A percentile compares a stretch with the other conserved stretches of the same genome.
These are phyloP conservation scores for Xylariaceae sp. DNA, from an alignment of 2,329 filamentous ascomycete genomes.

Conservation along the genomic window DNA sequence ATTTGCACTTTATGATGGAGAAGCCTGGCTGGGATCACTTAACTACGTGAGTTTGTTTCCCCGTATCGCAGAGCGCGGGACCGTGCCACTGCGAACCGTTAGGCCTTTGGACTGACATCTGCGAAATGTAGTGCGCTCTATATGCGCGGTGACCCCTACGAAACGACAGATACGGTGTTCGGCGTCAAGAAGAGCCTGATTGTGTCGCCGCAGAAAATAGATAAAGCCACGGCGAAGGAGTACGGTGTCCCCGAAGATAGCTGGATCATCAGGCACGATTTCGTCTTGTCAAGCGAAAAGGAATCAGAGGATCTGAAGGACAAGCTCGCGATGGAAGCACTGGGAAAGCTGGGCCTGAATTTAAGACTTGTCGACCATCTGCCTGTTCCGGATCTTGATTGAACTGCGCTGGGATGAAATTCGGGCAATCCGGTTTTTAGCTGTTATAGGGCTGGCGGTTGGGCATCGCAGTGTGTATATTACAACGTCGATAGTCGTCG, in stretches of 20 bases:
- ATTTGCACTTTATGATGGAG: slow-evolving; percentile 88
- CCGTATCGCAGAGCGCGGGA: no score
- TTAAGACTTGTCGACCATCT: slow-evolving; percentile 73
- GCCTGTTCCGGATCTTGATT: slow-evolving; percentile 65
- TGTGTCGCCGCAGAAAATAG: slow-evolving; percentile 55
- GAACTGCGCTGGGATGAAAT: slow-evolving; percentile 3
- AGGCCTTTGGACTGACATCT: neutral
- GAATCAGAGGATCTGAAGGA: slow-evolving; percentile 65
- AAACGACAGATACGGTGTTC: slow-evolving; percentile 80
- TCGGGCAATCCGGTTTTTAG: neutral
- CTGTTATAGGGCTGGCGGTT: neutral
- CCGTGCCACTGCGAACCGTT: no score
- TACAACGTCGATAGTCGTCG: neutral
- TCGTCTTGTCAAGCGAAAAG: slow-evolving; percentile 68
- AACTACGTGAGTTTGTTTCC: slow-evolving; percentile 62
- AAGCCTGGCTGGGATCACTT: slow-evolving; percentile 74
- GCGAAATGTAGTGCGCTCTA: slow-evolving; percentile 62
- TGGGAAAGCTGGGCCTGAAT: slow-evolving; percentile 61
- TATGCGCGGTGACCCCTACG: slow-evolving; percentile 72
- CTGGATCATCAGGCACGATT: slow-evolving; percentile 66
- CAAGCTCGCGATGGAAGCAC: slow-evolving; percentile 58
- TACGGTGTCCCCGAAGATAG: slow-evolving; percentile 62
- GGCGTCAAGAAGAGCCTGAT: slow-evolving; percentile 78
- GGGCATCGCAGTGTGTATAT: slow-evolving; percentile 2
- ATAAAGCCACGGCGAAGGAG: slow-evolving; percentile 50